Evolutionary conservation across 2,329 filamentous ascomycete genomes (phyloP), one percentile per base, ranked within the genome.

Genomic region (Mycogone perniciosa): DNA sequence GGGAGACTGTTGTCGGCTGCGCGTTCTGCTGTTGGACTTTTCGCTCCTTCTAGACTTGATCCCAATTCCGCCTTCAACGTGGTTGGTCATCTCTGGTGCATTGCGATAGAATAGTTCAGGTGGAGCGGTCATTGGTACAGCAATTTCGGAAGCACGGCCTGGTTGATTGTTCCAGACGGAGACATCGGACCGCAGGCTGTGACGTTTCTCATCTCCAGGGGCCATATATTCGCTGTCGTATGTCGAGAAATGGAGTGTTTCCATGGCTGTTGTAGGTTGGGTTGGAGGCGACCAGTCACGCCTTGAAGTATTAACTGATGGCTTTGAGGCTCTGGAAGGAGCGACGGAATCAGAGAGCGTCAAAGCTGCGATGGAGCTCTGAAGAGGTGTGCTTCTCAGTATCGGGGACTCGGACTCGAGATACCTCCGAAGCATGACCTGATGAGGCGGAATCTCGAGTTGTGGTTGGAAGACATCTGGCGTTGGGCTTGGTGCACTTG

Each of bases 81-180:
- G 10, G 27, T 29, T 42, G 27, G 3, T 10, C 27, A 27, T 9
- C 26, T 45, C 30, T 45, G 20, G 9, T 7, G 30, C 31, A n/a
- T 10, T 11, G 5, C 26, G 26, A 30, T 51, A 30, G 7, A 44
- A 41, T 27, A 52, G 11, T 29, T 54, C 52, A 5, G 53, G 50
- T 13, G 43, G 45, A 2, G 48, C 42, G 0, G 49, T 46, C 34
- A 54, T 50, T 10, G 55, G 44, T 34, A 43, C 39, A 20, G 49
- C 44, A 33, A 50, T 44, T n/a, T 48, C 42, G 9, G 44, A 51
- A 7, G 45, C 39, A 30, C 52, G 48, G 8, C 57, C 57, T 20
- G 46, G 50, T 34, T 57, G 49, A 38, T 57, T 57, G 34, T 59
- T 59, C 54, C 54, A 59, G 5, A 59, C 56, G 30, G 57, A 59